Evolutionary conservation across 768 basidiomycete genomes (phyloP), one percentile per base, ranked within the genome.

Genomic region (Dictyophora rubrovolvata): DNA sequence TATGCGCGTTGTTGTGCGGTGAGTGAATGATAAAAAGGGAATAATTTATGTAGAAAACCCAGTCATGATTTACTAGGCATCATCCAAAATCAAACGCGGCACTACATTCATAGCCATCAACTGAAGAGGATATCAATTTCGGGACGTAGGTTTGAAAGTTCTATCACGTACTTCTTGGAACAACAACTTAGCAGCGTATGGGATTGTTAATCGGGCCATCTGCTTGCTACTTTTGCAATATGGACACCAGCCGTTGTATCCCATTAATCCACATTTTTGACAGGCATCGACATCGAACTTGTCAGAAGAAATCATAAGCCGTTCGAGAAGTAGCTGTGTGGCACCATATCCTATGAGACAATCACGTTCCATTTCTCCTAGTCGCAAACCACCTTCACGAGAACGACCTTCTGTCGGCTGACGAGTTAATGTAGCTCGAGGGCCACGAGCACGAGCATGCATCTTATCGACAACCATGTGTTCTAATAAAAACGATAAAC

Each of bases 401-500:
- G 93, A 96, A 56, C 96, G 85, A 73, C 96, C 96, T 73, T 99
- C 96, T 1, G 96, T 99, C 4, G 96, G 96, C 71, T 99, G 96
- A 48, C 96, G 85, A 1, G 96, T 99, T 55, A 99, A 74, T 20
- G 93, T 94, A 10, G 96, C 96, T 69, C 93, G 87, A 50, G 96
- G 96, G 16, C 96, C 57, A 95, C 67, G 91, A 93, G 96, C 93
- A 60, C 96, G 86, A 64, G 96, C 96, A 66, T 99, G 96, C 96
- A 99, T 99, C 78, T 99, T 99, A 79, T 99, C 96, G 86, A 97
- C 89, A 54, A 98, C 95, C 95, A 98, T 98, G 75, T 95, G 94
- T 76, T 94, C 85, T 89, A 64, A 46, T 51, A 18, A 0, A 35
- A 62, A 28, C 63, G n/a, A 60, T 34, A 5, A 17, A 9, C 48